phyloP scores from a whole-genome alignment of 345 rosid genomes.

The Gossypium rotundifolium region DNA sequence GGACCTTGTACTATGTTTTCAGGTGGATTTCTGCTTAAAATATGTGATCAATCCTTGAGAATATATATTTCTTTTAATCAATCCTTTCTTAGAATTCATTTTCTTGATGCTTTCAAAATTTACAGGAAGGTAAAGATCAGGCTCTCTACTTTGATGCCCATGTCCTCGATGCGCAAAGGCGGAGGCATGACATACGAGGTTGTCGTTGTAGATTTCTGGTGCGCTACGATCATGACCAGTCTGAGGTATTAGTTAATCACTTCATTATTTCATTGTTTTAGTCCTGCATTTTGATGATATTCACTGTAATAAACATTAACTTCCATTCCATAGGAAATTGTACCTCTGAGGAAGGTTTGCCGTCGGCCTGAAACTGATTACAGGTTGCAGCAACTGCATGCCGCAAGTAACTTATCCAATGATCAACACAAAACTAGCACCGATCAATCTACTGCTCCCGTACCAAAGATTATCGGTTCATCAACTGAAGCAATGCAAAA shows the following conservation, averaged over 20 bases:
- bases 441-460: slow-evolving; percentile 17
- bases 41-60: background rate
- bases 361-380: slow-evolving; percentile 98
- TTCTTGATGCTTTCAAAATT: slow-evolving; percentile 10
- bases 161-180: slow-evolving; percentile 93
- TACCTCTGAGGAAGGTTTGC: slow-evolving; percentile 88
- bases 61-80: background rate
- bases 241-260: slow-evolving; percentile 54
- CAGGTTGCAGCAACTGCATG: slow-evolving; percentile 95
- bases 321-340: slow-evolving; percentile 68
- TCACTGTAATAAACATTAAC: background rate
- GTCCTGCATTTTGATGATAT: background rate
- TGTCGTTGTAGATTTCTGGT: slow-evolving; percentile 98
- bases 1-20: slow-evolving; percentile 96
- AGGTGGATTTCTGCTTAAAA: slow-evolving; percentile 37
- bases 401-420: slow-evolving; percentile 33
- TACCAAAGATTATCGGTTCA: slow-evolving; percentile 16
- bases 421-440: slow-evolving; percentile 30
- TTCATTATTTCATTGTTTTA: background rate
- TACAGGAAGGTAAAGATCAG: slow-evolving; percentile 98
- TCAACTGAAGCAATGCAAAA: slow-evolving; percentile 29
- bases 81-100: slow-evolving; percentile 4
- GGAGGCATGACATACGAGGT: slow-evolving; percentile 97
- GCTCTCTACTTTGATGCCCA: slow-evolving; percentile 95
- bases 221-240: slow-evolving; percentile 90